phyloP scores from a whole-genome alignment of 140 eudicot species.

The Senecio squalidus region DNA sequence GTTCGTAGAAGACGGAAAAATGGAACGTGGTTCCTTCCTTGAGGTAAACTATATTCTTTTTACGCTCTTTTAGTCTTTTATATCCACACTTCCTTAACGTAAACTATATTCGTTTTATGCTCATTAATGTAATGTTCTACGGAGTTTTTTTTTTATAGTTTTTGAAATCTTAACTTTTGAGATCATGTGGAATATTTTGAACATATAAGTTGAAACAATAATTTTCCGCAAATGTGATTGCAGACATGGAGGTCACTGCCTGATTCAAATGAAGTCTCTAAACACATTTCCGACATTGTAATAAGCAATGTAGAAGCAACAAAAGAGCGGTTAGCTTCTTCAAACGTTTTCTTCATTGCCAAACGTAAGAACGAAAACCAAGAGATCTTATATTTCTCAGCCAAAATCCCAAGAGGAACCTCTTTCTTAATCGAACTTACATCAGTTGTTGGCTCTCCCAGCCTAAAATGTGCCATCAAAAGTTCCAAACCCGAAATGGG shows the following conservation, averaged over 20 bases:
- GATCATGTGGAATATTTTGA: not conserved
- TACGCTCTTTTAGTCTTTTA: no score
- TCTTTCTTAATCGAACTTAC: constrained; percentile 90
- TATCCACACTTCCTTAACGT: not conserved
- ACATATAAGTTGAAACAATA: not conserved
- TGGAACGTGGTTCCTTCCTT: constrained; percentile 72
- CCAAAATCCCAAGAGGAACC: constrained; percentile 67
- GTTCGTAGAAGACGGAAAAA: constrained; percentile 66
- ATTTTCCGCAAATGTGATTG: not conserved
- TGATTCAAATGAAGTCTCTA: constrained; percentile 77
- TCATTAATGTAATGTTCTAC: no score
- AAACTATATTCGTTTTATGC: no score
- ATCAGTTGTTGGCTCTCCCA: constrained; percentile 60
- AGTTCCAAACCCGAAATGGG: constrained; percentile 84
- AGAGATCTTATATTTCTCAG: constrained; percentile 77
- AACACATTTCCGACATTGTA: constrained; percentile 49
- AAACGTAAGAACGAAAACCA: constrained; percentile 80
- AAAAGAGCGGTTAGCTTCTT: constrained; percentile 53
- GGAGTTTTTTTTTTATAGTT: no score
- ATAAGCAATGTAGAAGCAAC: constrained; percentile 60
- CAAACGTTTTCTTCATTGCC: constrained; percentile 90
- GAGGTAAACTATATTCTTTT: constrained; percentile 51
- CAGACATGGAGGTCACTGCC: constrained; percentile 96
- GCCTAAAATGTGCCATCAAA: constrained; percentile 86
- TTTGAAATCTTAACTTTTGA: not conserved